Evolutionary conservation across 345 rosid species (phyloP), one percentile per base, ranked within the genome.

Genomic region (Salix brachista): DNA sequence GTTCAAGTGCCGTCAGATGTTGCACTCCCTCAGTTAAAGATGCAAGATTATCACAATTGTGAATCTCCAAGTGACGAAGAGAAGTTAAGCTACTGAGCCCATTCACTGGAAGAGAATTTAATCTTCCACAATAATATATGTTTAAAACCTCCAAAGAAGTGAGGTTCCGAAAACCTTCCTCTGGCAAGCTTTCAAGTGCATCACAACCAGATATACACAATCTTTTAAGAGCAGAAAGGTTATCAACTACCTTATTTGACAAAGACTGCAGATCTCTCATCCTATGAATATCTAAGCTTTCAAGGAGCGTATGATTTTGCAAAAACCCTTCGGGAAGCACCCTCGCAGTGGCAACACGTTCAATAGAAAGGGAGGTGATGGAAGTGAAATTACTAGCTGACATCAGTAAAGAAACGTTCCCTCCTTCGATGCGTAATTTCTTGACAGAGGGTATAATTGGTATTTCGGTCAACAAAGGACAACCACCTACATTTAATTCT

Each of bases 161-260:
- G 28, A 64, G 67, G 7, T 64, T 64, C 18, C 7, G 34, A 14
- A 73, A 37, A 73, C 9, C 42, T 39, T 78, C 73, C 14, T 39
- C 42, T 39, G 81, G 62, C 73, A 78, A 67, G 64, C 32, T 60
- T 37, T 65, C 77, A 4, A 78, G 18, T 41, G 34, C 60, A 37
- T 39, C 0, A 11, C 65, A 72, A 0, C 0, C 0, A 0, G 0
- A 0, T 11, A 78, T 61, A 0, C 1, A 0, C 69, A 78, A 67
- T 0, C 0, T 0, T 26, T 25, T 72, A 4, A 78, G 72, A 30
- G 73, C 13, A 10, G 68, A 3, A 14, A 78, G 77, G 36, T 72
- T 74, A 17, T 72, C 67, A 7, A 39, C 1, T 10, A 72, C 30
- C n/a, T 75, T 50, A 8, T 58, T 17, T 28, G 83, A 52, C 17